A percentile compares a stretch with the other conserved stretches of the same genome.
phyloP scores from a whole-genome alignment of 1,139 yeast genomes.

The Geotrichum australiense region DNA sequence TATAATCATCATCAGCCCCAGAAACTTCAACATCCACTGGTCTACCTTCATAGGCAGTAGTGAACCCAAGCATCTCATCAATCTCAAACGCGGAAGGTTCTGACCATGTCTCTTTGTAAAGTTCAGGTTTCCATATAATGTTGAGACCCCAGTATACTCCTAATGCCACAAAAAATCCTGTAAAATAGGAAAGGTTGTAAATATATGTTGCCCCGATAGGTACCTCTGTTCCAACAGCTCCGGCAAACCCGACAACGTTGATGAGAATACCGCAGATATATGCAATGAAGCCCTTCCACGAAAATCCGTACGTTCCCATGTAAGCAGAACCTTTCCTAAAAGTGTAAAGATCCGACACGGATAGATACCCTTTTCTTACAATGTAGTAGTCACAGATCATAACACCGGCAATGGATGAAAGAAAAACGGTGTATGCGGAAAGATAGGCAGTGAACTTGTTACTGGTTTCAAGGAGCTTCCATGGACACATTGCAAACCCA shows the following conservation, averaged over 20 bases:
- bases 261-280: conserved; percentile 49
- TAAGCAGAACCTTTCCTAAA: conserved; percentile 45
- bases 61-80: conserved; percentile 19
- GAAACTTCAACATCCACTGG: neutral
- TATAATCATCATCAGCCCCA: neutral
- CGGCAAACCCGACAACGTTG: conserved; percentile 83
- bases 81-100: conserved; percentile 54
- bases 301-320: conserved; percentile 56
- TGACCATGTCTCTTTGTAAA: conserved; percentile 53
- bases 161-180: conserved; percentile 60
- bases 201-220: conserved; percentile 73
- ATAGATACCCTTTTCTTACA: conserved; percentile 60
- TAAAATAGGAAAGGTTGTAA: conserved; percentile 65
- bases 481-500: conserved; percentile 78
- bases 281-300: conserved; percentile 55
- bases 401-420: conserved; percentile 83
- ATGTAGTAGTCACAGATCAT: conserved; percentile 69
- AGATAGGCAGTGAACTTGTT: conserved; percentile 76
- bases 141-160: conserved; percentile 46
- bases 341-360: conserved; percentile 57
- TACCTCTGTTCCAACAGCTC: conserved; percentile 64
- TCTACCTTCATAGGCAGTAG: neutral
- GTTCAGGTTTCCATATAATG: conserved; percentile 52
- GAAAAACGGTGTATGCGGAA: conserved; percentile 79
- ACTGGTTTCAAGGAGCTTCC: conserved; percentile 73